Conservation (phyloP, 2,329 filamentous ascomycete species). For the Pseudodiploospora longispora region DNA sequence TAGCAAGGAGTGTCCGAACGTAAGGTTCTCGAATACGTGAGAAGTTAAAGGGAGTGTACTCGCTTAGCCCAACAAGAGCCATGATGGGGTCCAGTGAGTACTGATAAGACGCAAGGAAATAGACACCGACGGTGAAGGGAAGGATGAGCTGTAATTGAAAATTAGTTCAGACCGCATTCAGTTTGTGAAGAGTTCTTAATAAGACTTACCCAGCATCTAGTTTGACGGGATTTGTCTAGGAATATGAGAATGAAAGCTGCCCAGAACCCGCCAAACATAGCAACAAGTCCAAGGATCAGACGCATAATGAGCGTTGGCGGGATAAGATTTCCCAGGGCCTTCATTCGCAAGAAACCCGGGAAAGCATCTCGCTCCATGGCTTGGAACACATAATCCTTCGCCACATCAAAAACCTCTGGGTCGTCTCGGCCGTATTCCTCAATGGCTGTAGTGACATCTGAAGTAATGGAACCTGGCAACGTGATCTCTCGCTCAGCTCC, state of each 20-base stretch:
- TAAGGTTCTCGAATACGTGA: conserved; percentile 83
- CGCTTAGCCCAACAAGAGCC: conserved; percentile 81
- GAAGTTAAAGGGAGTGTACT: conserved; percentile 94
- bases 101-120: conserved; percentile 83
- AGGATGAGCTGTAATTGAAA: conserved; percentile 54
- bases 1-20: conserved; percentile 75
- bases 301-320: conserved; percentile 82
- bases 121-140: conserved; percentile 85
- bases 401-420: conserved; percentile 92
- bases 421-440: conserved; percentile 90
- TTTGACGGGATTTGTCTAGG: conserved; percentile 64
- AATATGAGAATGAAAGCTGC: conserved; percentile 89
- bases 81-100: conserved; percentile 91
- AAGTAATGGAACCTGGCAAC: conserved; percentile 77
- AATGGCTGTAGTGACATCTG: conserved; percentile 78
- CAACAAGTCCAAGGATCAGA: conserved; percentile 70
- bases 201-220: conserved; percentile 72
- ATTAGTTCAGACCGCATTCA: conserved; percentile 5
- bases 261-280: conserved; percentile 92
- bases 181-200: neutral
- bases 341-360: conserved; percentile 88
- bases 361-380: conserved; percentile 99
- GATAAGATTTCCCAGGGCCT: conserved; percentile 91
- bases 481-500: conserved; percentile 97
- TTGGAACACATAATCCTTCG: conserved; percentile 99